Base-by-base conservation (phyloP, 2,329 filamentous ascomycete species). In the Fusarium protoensiforme region DNA sequence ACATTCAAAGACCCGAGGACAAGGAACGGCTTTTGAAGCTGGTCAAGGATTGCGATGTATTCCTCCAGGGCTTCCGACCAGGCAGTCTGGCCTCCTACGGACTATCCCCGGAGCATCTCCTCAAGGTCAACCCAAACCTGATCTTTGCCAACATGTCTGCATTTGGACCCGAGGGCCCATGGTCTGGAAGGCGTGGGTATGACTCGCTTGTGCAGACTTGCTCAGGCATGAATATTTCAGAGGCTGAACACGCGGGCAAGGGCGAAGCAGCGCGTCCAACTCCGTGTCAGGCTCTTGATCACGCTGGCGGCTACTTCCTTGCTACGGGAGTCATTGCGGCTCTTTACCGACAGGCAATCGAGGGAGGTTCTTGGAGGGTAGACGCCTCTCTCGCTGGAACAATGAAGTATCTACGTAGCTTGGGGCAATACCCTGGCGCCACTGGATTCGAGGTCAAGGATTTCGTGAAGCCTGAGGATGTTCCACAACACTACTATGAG, bases 31-130 rank as follows among this genome's bases (percentile, higher is more conserved):
- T 93, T 39, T 85, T 91, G 39, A 78, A 84, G 3, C 84, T 93
- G 4, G 80, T 93, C 2, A 81, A 82, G 5, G 88, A 87, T 3
- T 90, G 88, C 6, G 91, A 93, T 78, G 87, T 93, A 1, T 82
- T 93, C 22, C 83, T 83, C 14, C 90, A 93, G 77, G 91, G 91
- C 4, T 93, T 92, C 77, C 87, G 92, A 1, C 91, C 91, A 0
- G 90, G 90, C 3, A 77, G 73, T 16, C 80, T 89, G 0, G 84
- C 84, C 0, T 75, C 80, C 0, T 80, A 84, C 22, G 87, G 87
- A 0, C 73, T 80, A 7, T 80, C 80, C 0, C 73, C 80, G 0
- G 79, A 82, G 8, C 80, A 83, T 0, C 75, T 89, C 0, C 71
- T 78, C 2, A 71, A 75, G 24, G 56, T 81, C 5, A 86, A 86